Conservation (phyloP, 176 grass and related monocot species). For the Avena atlantica region DNA sequence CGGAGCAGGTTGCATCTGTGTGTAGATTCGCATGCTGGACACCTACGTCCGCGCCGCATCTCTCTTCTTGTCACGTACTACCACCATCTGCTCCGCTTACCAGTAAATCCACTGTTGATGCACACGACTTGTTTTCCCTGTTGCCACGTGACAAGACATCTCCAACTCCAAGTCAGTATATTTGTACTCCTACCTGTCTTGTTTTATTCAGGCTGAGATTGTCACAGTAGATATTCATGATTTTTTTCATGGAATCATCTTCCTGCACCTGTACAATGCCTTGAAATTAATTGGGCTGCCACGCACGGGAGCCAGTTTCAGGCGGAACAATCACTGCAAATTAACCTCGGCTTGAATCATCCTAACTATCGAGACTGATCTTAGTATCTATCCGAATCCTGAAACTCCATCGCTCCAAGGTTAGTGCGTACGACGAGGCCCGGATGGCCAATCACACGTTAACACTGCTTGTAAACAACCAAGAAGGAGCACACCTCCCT, state of each 20-base stretch:
- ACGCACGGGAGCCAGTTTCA: too few species aligned
- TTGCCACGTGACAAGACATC: neutral
- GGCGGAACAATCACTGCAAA: neutral
- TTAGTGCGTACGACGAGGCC: neutral
- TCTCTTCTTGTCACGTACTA: neutral
- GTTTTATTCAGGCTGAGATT: too few species aligned
- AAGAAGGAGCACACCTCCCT: slow-evolving; percentile 20
- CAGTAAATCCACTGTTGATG: slow-evolving; percentile 23
- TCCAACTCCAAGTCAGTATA: neutral
- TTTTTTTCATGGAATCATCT: slow-evolving; percentile 2
- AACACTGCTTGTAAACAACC: slow-evolving; percentile 27
- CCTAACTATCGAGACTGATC: too few species aligned
- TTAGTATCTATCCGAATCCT: too few species aligned
- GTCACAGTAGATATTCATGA: neutral
- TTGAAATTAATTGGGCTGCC: neutral
- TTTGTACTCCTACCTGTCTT: neutral
- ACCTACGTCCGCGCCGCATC: too few species aligned
- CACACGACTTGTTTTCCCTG: neutral
- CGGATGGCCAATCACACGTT: slow-evolving; percentile 22
- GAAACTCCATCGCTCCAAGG: too few species aligned
- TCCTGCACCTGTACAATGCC: neutral
- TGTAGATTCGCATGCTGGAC: too few species aligned
- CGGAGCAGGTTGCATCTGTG: neutral
- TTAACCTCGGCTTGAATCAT: neutral
- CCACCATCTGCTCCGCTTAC: neutral